phyloP scores from a whole-genome alignment of 441 rosid species.

The Arabidopsis hybrid region DNA sequence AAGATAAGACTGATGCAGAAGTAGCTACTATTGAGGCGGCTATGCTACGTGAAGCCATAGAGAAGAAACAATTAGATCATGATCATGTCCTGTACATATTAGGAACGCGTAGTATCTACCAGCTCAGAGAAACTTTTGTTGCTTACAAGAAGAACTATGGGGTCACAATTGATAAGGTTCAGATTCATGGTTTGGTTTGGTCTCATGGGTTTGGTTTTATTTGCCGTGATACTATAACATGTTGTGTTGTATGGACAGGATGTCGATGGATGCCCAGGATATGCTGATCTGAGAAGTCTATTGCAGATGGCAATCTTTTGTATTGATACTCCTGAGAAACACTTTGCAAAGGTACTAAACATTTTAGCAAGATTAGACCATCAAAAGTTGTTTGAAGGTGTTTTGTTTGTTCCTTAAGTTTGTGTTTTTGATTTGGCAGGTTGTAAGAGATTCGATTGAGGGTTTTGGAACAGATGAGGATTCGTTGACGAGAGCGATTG shows the following conservation, averaged over 20 bases:
- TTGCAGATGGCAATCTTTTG: constrained; percentile 58
- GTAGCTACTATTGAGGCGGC: constrained; percentile 71
- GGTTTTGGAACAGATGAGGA: constrained; percentile 93
- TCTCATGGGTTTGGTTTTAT: background rate
- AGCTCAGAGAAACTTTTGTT: constrained; percentile 75
- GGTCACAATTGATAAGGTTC: constrained; percentile 70
- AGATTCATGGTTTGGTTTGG: constrained; percentile 9
- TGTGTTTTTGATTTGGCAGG: constrained; percentile 46
- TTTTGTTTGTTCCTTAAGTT: background rate
- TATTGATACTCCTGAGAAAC: constrained; percentile 74
- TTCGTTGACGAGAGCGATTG: constrained; percentile 75
- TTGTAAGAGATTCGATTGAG: constrained; percentile 55
- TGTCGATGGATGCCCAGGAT: constrained; percentile 55
- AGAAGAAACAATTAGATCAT: constrained; percentile 60
- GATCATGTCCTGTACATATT: constrained; percentile 70
- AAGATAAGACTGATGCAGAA: constrained; percentile 57
- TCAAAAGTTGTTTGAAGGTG: background rate
- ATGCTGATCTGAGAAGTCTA: constrained; percentile 62
- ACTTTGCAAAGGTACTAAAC: constrained; percentile 76
- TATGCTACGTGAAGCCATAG: constrained; percentile 67
- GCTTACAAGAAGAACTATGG: constrained; percentile 64
- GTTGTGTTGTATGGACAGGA: constrained; percentile 54
- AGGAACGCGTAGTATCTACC: constrained; percentile 72
- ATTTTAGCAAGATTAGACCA: background rate
- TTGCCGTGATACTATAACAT: constrained; percentile 10